Evolutionary conservation across 768 basidiomycete species (phyloP).

Genomic region (Rossbeevera mucosa): DNA sequence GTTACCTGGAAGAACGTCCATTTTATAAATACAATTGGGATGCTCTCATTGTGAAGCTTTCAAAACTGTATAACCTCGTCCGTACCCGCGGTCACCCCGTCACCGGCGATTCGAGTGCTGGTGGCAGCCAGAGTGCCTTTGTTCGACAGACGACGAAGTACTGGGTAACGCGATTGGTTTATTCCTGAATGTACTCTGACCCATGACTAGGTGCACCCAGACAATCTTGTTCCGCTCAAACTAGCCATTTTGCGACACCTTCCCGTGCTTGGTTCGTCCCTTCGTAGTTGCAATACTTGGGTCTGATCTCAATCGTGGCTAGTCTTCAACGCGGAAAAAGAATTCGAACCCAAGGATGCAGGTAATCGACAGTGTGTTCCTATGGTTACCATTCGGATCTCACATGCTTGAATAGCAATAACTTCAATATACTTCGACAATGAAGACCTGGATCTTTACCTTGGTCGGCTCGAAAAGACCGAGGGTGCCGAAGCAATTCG

Average conservation of each 20-base stretch:
- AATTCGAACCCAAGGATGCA: slow-evolving; percentile 81
- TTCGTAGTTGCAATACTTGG: not conserved
- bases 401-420: slow-evolving; percentile 54
- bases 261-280: slow-evolving; percentile 78
- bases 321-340: slow-evolving; percentile 95
- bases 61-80: slow-evolving; percentile 91
- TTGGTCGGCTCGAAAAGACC: slow-evolving; percentile 95
- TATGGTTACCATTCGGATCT: not conserved
- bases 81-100: slow-evolving; percentile 93
- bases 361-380: slow-evolving; percentile 37
- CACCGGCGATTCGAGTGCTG: slow-evolving; percentile 89
- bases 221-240: slow-evolving; percentile 92
- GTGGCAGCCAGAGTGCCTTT: slow-evolving; percentile 94
- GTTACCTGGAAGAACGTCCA: slow-evolving; percentile 89
- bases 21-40: slow-evolving; percentile 99
- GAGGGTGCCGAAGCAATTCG: slow-evolving; percentile 98
- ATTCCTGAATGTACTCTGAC: slow-evolving; percentile 3
- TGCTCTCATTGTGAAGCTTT: slow-evolving; percentile 91
- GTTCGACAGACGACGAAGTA: slow-evolving; percentile 99
- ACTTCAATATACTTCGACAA: slow-evolving; percentile 98
- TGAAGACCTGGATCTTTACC: slow-evolving; percentile 90
- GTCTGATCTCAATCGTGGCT: slow-evolving; percentile 7
- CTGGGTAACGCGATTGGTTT: slow-evolving; percentile 60
- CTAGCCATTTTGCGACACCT: slow-evolving; percentile 87
- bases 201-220: slow-evolving; percentile 65